A percentile compares a stretch with the other conserved stretches of the same genome.
These are phyloP conservation scores for Pseudoturritis turrita DNA, from an alignment of 345 rosid genomes.

Conservation along the genomic window DNA sequence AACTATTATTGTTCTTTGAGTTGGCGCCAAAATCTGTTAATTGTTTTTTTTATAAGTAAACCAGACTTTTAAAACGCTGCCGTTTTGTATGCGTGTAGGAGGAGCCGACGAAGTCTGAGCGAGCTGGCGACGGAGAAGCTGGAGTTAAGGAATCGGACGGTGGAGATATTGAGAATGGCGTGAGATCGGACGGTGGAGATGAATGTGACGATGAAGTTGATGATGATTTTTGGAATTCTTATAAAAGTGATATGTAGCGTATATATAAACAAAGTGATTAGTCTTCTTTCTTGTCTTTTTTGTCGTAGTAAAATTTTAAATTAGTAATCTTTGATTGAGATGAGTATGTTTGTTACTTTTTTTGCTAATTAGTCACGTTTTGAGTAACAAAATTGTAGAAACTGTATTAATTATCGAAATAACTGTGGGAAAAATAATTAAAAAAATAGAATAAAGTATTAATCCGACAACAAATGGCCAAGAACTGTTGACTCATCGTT, in stretches of 20 bases:
- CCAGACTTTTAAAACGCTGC: background rate
- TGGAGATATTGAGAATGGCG: slow-evolving; percentile 16
- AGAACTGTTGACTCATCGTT: slow-evolving; percentile 25
- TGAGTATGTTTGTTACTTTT: background rate
- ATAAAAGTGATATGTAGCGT: background rate
- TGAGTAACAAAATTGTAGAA: background rate
- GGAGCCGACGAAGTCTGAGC: slow-evolving; percentile 28
- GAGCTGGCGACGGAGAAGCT: slow-evolving; percentile 3
- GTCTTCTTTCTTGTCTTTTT: too few relatives aligned
- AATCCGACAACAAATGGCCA: slow-evolving; percentile 28
- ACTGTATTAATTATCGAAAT: background rate
- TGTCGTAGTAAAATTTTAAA: too few relatives aligned
- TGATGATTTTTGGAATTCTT: slow-evolving; percentile 22
- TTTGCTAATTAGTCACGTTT: background rate
- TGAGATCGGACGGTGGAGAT: slow-evolving; percentile 32
- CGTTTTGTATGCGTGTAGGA: slow-evolving; percentile 35
- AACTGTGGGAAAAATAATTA: background rate
- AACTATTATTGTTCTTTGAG: background rate
- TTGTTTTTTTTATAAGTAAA: background rate
- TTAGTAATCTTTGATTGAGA: background rate
- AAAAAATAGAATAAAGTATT: background rate
- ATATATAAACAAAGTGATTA: too few relatives aligned
- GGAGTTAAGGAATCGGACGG: slow-evolving; percentile 29
- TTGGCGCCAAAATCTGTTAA: slow-evolving; percentile 1
- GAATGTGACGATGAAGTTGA: slow-evolving; percentile 20